Evolutionary conservation across 257 asterid species (phyloP), one percentile per base, ranked within the genome.

Genomic region (Vinca minor): DNA sequence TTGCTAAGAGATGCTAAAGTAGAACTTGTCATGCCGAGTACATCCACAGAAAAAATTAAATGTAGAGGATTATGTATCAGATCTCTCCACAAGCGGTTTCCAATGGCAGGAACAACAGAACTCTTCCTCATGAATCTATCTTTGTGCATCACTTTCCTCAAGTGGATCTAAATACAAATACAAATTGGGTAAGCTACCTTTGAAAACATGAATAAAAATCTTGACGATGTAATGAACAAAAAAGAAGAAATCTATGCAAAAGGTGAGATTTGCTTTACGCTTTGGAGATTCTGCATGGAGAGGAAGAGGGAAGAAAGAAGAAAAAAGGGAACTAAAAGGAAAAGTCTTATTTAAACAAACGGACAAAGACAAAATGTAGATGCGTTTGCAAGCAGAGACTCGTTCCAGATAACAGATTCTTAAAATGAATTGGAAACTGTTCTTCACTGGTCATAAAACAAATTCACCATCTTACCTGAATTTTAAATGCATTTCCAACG

Each of bases 11-110:
- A 89, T 56, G 97, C 91, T 78, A 93, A 81, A 67, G 98, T 93
- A 69, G 98, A 93, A 79, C 98, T 93, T 38, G 98, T 81, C 96
- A 88, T 79, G 56, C 98, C 98, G 52, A 93, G 93, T 59, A 93
- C 95, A 74, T 93, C 97, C 14, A 93, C 94, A 8, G 98, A 93
- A 74, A 89, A 89, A 48, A 93, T 83, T 67, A 93, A 74, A 82
- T 89, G 97, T 56, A 93, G 72, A 12, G 98, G 98, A 70, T 93
- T 93, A 78, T 93, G 98, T 74, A 93, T 84, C 73, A 93, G 73
- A 79, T 93, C 98, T 81, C 98, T 81, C 95, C 95, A 93, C 63
- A 93, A 66, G 68, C 98, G 96, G 71, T 81, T 87, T 75, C 84
- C 84, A 60, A 93, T 76, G 64, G 89, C 84, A 76, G 96, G 67